phyloP scores from a whole-genome alignment of 1,284 basidiomycete species.

The Ganoderma multipileum region DNA sequence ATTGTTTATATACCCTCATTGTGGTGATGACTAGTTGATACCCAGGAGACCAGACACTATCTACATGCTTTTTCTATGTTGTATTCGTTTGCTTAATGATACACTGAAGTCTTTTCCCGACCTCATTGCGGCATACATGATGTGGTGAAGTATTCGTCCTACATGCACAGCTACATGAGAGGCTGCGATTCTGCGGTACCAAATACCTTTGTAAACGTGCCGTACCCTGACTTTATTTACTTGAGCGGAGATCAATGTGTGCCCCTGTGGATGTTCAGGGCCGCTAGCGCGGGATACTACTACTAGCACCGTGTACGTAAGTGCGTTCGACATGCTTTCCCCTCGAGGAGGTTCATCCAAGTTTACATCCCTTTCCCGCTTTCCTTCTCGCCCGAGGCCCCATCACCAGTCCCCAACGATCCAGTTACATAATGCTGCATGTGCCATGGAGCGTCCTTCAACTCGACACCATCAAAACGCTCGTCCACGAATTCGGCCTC shows the following conservation, averaged over 20 bases:
- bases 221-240: no score
- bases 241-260: neutral
- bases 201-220: no score
- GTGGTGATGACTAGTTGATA: neutral
- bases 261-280: neutral
- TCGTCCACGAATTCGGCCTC: constrained; percentile 38
- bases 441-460: constrained; percentile 38
- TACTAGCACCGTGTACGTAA: no score
- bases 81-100: neutral
- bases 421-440: constrained; percentile 11
- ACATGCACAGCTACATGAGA: neutral
- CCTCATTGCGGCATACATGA: neutral
- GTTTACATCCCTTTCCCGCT: neutral
- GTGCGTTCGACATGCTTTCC: neutral
- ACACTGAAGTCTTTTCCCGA: neutral
- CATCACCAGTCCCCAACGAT: neutral
- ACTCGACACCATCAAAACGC: constrained; percentile 35
- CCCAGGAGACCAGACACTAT: neutral
- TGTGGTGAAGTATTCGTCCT: neutral
- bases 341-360: neutral
- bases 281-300: neutral
- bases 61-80: neutral
- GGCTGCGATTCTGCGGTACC: no score
- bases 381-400: neutral
- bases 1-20: neutral